phyloP scores from a whole-genome alignment of 75 land plant species.

The Ceratopteris richardii region DNA sequence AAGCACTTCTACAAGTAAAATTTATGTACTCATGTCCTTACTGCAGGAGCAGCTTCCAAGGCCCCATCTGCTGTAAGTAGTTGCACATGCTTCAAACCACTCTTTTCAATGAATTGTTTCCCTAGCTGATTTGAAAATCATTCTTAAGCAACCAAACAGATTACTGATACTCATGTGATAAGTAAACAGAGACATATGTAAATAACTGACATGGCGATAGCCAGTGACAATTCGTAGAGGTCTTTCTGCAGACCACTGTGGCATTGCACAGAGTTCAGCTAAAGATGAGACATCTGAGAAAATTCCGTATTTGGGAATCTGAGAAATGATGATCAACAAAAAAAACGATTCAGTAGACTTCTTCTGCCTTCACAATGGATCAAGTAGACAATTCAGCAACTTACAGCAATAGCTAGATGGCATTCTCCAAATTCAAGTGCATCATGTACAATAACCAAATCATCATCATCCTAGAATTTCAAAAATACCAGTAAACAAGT shows the following conservation, averaged over 20 bases:
- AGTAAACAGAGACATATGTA: not conserved
- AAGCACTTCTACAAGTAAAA: no score
- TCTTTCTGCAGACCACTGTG: conserved; percentile 71
- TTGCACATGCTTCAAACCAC: conserved; percentile 65
- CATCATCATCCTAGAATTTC: conserved; percentile 60
- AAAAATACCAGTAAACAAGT: not conserved
- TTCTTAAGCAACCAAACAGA: no score
- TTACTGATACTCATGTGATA: no score
- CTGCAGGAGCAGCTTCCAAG: conserved; percentile 94
- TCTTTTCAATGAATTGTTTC: conserved; percentile 55
- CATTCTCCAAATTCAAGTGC: conserved; percentile 79
- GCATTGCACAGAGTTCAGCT: conserved; percentile 67
- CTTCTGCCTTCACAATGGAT: not conserved
- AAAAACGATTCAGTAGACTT: not conserved
- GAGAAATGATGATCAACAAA: conserved; percentile 2
- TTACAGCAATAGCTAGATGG: conserved; percentile 72
- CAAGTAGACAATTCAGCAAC: conserved; percentile 9
- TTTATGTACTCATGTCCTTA: no score
- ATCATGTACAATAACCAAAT: conserved; percentile 76
- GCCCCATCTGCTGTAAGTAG: conserved; percentile 98
- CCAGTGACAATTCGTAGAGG: conserved; percentile 92
- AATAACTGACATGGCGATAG: conserved; percentile 56
- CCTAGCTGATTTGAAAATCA: conserved; percentile 49
- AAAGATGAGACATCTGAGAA: conserved; percentile 80
- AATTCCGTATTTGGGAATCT: conserved; percentile 93